Conservation (phyloP, 2,329 filamentous ascomycete genomes). For the Bipolaris bicolor region DNA sequence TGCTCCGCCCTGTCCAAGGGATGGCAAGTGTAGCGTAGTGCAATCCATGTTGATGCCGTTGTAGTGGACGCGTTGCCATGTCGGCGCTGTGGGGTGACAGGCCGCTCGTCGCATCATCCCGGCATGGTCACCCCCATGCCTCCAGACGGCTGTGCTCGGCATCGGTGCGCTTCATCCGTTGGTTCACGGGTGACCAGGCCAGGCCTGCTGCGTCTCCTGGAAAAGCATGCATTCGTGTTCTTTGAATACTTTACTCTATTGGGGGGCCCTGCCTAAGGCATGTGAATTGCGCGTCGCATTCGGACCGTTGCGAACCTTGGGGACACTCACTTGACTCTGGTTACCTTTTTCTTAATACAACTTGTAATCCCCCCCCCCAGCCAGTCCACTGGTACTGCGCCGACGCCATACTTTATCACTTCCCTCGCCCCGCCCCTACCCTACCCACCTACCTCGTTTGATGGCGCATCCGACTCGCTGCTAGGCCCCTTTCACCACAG, state of each 20-base stretch:
- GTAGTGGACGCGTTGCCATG: background rate
- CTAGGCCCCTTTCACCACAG: constrained; percentile 14
- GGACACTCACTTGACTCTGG: background rate
- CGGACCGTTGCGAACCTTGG: background rate
- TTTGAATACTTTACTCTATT: background rate
- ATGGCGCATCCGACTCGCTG: constrained; percentile 12
- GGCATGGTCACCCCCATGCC: background rate
- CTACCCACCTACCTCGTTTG: constrained; percentile 5
- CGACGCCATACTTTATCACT: background rate
- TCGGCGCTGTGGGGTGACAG: background rate
- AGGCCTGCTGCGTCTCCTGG: too few relatives aligned
- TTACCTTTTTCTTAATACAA: background rate
- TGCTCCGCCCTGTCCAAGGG: background rate
- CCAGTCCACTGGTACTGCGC: background rate
- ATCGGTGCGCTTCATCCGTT: background rate
- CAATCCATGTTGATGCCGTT: too few relatives aligned
- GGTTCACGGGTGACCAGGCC: background rate
- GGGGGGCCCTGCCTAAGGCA: background rate
- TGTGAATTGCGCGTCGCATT: constrained; percentile 8
- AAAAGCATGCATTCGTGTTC: too few relatives aligned
- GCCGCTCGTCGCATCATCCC: background rate
- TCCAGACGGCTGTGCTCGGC: constrained; percentile 5
- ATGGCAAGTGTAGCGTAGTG: too few relatives aligned
- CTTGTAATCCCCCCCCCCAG: too few relatives aligned
- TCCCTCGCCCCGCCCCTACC: background rate